Evolutionary conservation across 225 moss, liverwort and hornwort genomes (phyloP).

Genomic region (Physcomitrium patens): DNA sequence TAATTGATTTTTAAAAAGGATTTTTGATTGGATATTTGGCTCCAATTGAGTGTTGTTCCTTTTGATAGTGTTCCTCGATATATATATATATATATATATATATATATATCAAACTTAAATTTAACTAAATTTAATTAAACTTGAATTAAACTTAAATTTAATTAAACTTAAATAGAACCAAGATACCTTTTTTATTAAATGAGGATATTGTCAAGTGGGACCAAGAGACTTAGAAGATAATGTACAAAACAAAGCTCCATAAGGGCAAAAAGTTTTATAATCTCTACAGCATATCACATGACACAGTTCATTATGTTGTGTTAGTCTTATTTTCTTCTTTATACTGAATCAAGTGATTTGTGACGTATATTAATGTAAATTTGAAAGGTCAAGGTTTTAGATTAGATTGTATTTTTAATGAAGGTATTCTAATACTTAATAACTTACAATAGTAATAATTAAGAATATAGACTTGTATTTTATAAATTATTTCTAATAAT

Average conservation of each 20-base stretch:
- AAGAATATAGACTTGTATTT: too few species aligned
- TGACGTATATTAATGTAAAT: constrained; percentile 1
- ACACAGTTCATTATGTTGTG: constrained; percentile 90
- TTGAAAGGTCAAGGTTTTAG: too few species aligned
- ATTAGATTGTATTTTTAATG: too few species aligned
- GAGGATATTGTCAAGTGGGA: too few species aligned
- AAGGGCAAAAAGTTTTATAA: constrained; percentile 86
- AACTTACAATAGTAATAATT: too few species aligned
- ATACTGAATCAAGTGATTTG: constrained; percentile 14
- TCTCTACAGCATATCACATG: constrained; percentile 77
- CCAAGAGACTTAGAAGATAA: constrained; percentile 71
- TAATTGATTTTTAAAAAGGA: background rate
- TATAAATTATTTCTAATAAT: too few species aligned
- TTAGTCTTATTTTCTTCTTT: constrained; percentile 41
- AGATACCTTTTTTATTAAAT: constrained; percentile 82
- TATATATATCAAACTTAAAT: too few species aligned
- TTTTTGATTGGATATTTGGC: background rate
- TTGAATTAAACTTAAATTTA: constrained; percentile 41
- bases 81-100: too few species aligned
- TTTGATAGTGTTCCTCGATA: constrained; percentile 10
- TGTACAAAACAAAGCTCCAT: constrained; percentile 78
- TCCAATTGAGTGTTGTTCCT: constrained; percentile 10
- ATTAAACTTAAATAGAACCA: constrained; percentile 64
- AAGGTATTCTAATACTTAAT: too few species aligned
- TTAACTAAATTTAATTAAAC: too few species aligned